Evolutionary conservation across 2,329 filamentous ascomycete species (phyloP), one percentile per base, ranked within the genome.

Genomic region (Colletotrichum salicis): DNA sequence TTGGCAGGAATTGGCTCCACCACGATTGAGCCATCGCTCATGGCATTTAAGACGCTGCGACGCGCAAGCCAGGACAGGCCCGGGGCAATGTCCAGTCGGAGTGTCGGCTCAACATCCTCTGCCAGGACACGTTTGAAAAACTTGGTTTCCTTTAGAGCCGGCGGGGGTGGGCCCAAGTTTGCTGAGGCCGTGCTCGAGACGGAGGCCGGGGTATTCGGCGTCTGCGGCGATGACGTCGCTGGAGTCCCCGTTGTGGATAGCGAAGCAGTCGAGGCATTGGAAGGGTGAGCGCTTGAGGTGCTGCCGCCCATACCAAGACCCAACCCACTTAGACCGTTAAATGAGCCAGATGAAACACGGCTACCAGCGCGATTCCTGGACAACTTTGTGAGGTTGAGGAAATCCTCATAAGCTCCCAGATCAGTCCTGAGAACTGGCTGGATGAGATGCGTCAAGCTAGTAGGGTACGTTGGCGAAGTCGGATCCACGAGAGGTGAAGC

Each of bases 81-180:
- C 0, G 96, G 96, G 0, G 96, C 95, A 2, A 91, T 88, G 80
- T 99, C 96, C 4, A 99, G 88, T 54, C 96, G 91, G 11, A 99
- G 85, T 0, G 96, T 97, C 0, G 96, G 96, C 79, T 99, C 96
- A 68, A 99, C 94, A 78, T 99, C 96, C 80, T 99, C 96, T 24
- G 90, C 88, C 31, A 98, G 82, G 6, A 91, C 92, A 58, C 96
- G 91, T 84, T 98, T 98, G 84, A 96, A 99, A 79, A 98, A 99
- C 75, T 93, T 94, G 33, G 93, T 94, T 68, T 98, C 96, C 78
- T 96, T 97, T 52, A 99, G 84, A 5, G 91, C 90, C 3, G 89
- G 90, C 41, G 89, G 73, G 29, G 79, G 79, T 13, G 77, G 73
- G 19, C 74, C 72, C 12, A 78, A 75, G 41, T 81, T 75, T 29